Percentiles rank a stretch among this genome's conserved stretches.
These are phyloP conservation scores for Termitomyces sp. DNA, from an alignment of 768 basidiomycete genomes.

Conservation along the genomic window DNA sequence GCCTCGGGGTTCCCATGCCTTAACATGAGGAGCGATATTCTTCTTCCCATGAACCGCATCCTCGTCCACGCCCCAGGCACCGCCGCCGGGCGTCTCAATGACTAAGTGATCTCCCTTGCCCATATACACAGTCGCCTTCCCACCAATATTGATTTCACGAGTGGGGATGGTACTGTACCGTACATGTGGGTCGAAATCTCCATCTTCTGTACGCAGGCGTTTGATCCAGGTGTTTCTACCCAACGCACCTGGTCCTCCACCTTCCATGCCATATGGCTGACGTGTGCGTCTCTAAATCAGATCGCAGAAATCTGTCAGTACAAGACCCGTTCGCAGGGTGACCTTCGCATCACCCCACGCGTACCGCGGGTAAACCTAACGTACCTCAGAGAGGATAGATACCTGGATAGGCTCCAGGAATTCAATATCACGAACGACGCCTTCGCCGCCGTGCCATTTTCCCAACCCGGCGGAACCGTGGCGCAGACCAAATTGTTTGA, in stretches of 20 bases:
- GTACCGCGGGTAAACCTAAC: constrained; percentile 3
- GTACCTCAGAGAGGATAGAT: constrained; percentile 81
- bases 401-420: constrained; percentile 79
- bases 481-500: constrained; percentile 79
- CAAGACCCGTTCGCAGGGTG: neutral
- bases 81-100: constrained; percentile 88
- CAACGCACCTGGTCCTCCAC: constrained; percentile 62
- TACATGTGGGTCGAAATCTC: constrained; percentile 47
- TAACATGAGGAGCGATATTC: constrained; percentile 24
- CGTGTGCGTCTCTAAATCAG: constrained; percentile 67
- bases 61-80: constrained; percentile 67
- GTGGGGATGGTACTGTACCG: constrained; percentile 18
- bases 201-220: constrained; percentile 55
- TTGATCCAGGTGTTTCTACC: constrained; percentile 91
- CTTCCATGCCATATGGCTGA: constrained; percentile 82
- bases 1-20: constrained; percentile 65
- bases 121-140: constrained; percentile 84
- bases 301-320: neutral
- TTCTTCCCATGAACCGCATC: constrained; percentile 20
- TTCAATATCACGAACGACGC: constrained; percentile 79
- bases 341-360: neutral
- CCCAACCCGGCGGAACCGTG: constrained; percentile 66
- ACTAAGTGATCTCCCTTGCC: constrained; percentile 78
- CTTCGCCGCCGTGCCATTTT: constrained; percentile 76
- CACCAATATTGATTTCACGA: constrained; percentile 80